Percentiles rank a stretch among this genome's conserved stretches.
These are phyloP conservation scores for Platanthera zijinensis DNA, from an alignment of 106 monocot genomes.

Conservation along the genomic window DNA sequence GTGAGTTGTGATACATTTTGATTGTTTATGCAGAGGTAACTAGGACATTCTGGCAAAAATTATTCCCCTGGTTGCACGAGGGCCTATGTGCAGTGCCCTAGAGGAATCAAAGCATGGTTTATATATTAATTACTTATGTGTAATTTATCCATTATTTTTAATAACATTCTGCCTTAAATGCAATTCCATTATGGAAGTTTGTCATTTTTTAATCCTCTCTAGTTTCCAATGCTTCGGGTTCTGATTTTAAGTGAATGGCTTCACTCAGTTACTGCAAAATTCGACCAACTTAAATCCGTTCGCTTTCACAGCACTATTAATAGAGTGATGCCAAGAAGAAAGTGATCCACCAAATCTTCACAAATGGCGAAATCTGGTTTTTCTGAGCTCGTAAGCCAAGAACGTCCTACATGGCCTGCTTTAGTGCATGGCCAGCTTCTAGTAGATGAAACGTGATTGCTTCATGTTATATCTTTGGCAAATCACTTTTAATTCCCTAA, in stretches of 20 bases:
- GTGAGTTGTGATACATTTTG: too few species aligned
- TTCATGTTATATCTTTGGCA: too few species aligned
- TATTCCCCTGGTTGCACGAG: too few species aligned
- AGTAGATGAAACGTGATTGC: constrained; percentile 74
- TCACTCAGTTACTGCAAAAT: constrained; percentile 66
- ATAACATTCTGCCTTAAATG: too few species aligned
- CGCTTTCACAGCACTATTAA: too few species aligned
- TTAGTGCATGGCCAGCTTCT: constrained; percentile 70
- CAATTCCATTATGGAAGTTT: background rate
- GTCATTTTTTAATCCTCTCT: background rate
- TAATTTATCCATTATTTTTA: too few species aligned
- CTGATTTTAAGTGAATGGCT: constrained; percentile 82
- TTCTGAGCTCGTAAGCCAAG: constrained; percentile 22
- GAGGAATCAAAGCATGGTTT: too few species aligned
- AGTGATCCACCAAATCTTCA: constrained; percentile 19
- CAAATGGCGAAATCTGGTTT: constrained; percentile 30
- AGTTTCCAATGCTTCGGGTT: constrained; percentile 51
- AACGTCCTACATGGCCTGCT: constrained; percentile 20
- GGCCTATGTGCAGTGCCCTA: too few species aligned
- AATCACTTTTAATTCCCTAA: too few species aligned
- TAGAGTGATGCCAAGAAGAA: constrained; percentile 72
- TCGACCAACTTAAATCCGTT: constrained; percentile 74
- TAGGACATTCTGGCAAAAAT: too few species aligned
- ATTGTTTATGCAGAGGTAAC: too few species aligned
- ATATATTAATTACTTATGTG: too few species aligned